A percentile compares a stretch with the other conserved stretches of the same genome.
phyloP scores from a whole-genome alignment of 2,329 filamentous ascomycete species.

The Aspergillus novoparasiticus region DNA sequence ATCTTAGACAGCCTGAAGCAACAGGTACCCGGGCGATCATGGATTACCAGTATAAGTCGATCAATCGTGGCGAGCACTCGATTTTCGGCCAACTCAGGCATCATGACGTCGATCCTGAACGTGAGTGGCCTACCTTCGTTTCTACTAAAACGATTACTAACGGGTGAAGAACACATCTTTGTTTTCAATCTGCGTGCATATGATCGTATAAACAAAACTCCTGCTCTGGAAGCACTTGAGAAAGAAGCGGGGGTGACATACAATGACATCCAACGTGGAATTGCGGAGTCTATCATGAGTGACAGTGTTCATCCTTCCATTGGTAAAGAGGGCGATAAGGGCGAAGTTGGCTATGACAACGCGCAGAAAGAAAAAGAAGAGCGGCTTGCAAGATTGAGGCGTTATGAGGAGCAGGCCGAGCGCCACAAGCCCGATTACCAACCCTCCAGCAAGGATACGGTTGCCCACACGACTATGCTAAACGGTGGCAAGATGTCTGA shows the following conservation, averaged over 20 bases:
- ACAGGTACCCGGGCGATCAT: slow-evolving; percentile 90
- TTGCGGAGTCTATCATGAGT: slow-evolving; percentile 86
- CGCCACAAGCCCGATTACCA: slow-evolving; percentile 19
- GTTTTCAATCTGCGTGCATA: slow-evolving; percentile 93
- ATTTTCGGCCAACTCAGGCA: slow-evolving; percentile 79
- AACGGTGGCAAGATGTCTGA: slow-evolving; percentile 64
- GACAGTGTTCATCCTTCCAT: slow-evolving; percentile 62
- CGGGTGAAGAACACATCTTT: slow-evolving; percentile 70
- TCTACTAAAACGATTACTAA: slow-evolving; percentile 41
- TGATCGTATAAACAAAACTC: slow-evolving; percentile 85
- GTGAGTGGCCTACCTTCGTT: slow-evolving; percentile 27
- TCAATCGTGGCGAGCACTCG: slow-evolving; percentile 86
- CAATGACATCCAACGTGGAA: slow-evolving; percentile 80
- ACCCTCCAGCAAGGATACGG: slow-evolving; percentile 53
- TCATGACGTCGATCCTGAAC: slow-evolving; percentile 72
- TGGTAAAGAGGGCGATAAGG: slow-evolving; percentile 49
- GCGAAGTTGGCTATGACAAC: slow-evolving; percentile 42
- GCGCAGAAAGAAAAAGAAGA: slow-evolving; percentile 44
- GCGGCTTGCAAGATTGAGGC: slow-evolving; percentile 43
- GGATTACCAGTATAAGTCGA: slow-evolving; percentile 98
- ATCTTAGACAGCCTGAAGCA: slow-evolving; percentile 80
- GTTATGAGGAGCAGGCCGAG: slow-evolving; percentile 24
- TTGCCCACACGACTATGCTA: slow-evolving; percentile 82
- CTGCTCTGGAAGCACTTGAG: slow-evolving; percentile 72
- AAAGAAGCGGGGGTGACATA: slow-evolving; percentile 81